Percentiles rank a stretch among this genome's conserved stretches.
These are phyloP conservation scores for Xylaria flabelliformis DNA, from an alignment of 495 filamentous ascomycete genomes.

Conservation along the genomic window DNA sequence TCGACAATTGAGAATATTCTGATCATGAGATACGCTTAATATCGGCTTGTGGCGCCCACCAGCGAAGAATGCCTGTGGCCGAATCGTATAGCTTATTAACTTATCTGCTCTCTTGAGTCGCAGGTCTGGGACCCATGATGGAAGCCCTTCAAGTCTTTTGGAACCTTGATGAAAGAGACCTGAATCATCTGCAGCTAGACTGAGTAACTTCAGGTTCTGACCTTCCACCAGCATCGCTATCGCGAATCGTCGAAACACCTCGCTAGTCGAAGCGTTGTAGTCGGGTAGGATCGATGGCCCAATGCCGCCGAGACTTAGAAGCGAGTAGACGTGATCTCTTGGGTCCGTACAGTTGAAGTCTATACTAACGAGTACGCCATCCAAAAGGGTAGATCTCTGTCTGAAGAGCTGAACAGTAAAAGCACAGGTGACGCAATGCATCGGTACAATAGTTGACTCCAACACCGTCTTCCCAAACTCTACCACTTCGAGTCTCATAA, in stretches of 20 bases:
- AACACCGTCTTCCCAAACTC: slow-evolving; percentile 19
- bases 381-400: slow-evolving; percentile 18
- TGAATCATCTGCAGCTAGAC: slow-evolving; percentile 11
- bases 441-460: slow-evolving; percentile 13
- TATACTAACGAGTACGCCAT: slow-evolving; percentile 20
- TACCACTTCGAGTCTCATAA: slow-evolving; percentile 1
- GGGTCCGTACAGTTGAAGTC: slow-evolving; percentile 29
- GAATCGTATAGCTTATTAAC: slow-evolving; percentile 35
- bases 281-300: slow-evolving; percentile 14
- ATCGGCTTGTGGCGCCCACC: slow-evolving; percentile 27
- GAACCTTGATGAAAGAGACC: neutral
- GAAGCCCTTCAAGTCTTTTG: slow-evolving; percentile 26
- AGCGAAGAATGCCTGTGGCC: slow-evolving; percentile 35
- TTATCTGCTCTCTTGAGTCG: slow-evolving; percentile 23
- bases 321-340: slow-evolving; percentile 35
- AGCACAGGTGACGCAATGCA: slow-evolving; percentile 25
- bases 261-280: slow-evolving; percentile 21
- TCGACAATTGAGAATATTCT: slow-evolving; percentile 25
- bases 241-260: slow-evolving; percentile 26
- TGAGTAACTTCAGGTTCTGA: slow-evolving; percentile 31
- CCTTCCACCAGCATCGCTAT: slow-evolving; percentile 24
- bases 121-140: slow-evolving; percentile 42
- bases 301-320: slow-evolving; percentile 26
- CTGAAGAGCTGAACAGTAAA: slow-evolving; percentile 26
- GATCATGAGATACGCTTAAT: slow-evolving; percentile 30